Conservation (phyloP, 805 yeast species). For the Yamadazyma ubonensis region DNA sequence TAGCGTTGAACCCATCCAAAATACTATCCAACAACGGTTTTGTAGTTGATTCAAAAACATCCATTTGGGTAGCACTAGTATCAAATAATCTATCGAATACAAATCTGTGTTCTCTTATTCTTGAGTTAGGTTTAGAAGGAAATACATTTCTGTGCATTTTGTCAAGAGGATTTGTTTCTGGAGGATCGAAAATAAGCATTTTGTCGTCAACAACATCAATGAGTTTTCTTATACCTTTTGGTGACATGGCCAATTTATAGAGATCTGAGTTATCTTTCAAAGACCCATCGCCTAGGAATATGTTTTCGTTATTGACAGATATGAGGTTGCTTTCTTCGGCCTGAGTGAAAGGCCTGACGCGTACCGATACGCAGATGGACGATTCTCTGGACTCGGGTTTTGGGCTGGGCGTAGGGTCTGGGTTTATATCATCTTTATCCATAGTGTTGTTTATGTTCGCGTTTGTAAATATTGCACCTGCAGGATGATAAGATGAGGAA, state of each 20-base stretch:
- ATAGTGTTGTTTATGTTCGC: neutral
- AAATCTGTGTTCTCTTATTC: slow-evolving; percentile 72
- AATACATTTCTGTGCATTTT: slow-evolving; percentile 47
- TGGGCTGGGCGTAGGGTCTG: neutral
- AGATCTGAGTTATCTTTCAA: slow-evolving; percentile 20
- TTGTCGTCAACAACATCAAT: slow-evolving; percentile 79
- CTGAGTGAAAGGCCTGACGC: slow-evolving; percentile 80
- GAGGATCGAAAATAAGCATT: slow-evolving; percentile 86
- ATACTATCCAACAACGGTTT: slow-evolving; percentile 70
- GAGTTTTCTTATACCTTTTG: slow-evolving; percentile 62
- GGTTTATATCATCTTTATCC: neutral
- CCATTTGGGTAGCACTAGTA: slow-evolving; percentile 58
- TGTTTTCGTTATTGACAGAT: slow-evolving; percentile 33
- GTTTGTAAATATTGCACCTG: neutral
- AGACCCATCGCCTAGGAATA: slow-evolving; percentile 58
- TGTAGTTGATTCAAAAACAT: slow-evolving; percentile 67
- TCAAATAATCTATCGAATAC: slow-evolving; percentile 82
- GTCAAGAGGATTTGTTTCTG: slow-evolving; percentile 61
- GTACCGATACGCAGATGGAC: slow-evolving; percentile 71
- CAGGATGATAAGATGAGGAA: too few species aligned
- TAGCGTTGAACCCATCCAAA: slow-evolving; percentile 83
- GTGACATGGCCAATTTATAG: slow-evolving; percentile 20
- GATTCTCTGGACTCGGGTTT: slow-evolving; percentile 36
- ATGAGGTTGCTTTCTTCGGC: slow-evolving; percentile 52
- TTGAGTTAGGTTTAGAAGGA: slow-evolving; percentile 36